These are phyloP conservation scores for Albatrellus ellisii DNA, from an alignment of 768 basidiomycete species.

Conservation along the genomic window DNA sequence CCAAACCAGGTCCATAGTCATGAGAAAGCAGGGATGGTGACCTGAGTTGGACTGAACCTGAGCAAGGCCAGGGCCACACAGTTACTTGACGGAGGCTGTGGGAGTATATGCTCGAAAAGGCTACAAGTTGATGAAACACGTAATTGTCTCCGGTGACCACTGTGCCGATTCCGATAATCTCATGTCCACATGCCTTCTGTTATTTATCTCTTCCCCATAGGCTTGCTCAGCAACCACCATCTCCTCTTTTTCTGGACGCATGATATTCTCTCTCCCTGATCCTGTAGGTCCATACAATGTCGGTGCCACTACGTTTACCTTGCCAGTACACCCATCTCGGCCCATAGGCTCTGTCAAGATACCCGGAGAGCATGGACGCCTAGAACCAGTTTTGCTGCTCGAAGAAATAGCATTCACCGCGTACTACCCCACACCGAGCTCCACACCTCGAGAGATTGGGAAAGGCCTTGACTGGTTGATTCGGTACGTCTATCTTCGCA, in stretches of 20 bases:
- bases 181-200: too few species aligned
- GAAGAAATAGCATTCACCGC: conserved; percentile 9
- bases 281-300: conserved; percentile 8
- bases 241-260: background rate
- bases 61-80: too few species aligned
- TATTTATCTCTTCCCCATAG: too few species aligned
- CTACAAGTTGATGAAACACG: too few species aligned
- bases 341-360: conserved; percentile 2
- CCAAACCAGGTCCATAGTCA: too few species aligned
- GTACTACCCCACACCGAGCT: conserved; percentile 7
- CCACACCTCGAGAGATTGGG: background rate
- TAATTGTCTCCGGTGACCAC: too few species aligned
- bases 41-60: too few species aligned
- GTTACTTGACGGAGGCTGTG: too few species aligned
- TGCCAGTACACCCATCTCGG: conserved; percentile 5
- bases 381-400: conserved; percentile 2
- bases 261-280: conserved; percentile 3
- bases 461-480: conserved; percentile 7
- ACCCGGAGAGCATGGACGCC: background rate
- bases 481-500: conserved; percentile 2
- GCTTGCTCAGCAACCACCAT: background rate
- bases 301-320: conserved; percentile 5
- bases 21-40: too few species aligned
- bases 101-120: too few species aligned
- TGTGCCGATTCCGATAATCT: too few species aligned